phyloP scores from a whole-genome alignment of 2,329 filamentous ascomycete species.

The Helotiales sp. region DNA sequence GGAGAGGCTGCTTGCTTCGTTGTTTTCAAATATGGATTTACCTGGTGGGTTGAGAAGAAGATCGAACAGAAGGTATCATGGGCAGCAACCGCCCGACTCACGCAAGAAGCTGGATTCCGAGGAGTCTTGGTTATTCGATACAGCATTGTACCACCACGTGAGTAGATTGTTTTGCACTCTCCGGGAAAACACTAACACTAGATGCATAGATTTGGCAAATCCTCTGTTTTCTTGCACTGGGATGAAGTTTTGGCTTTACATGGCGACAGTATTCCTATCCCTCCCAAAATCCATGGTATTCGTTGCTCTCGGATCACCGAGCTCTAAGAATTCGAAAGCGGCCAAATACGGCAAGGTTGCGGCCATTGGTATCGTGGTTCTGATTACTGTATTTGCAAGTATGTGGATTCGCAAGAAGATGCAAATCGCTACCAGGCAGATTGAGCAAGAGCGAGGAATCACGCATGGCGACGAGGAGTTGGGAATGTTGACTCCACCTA shows the following conservation, averaged over 20 bases:
- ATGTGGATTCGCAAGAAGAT: conserved; percentile 20
- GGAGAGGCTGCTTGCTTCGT: conserved; percentile 21
- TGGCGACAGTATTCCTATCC: conserved; percentile 18
- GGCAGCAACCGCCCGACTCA: conserved; percentile 18
- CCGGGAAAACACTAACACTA: not conserved
- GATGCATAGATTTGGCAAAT: conserved; percentile 20
- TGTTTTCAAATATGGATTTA: conserved; percentile 18
- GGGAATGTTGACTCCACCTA: conserved; percentile 3
- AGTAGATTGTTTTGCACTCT: not conserved
- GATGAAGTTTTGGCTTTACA: conserved; percentile 23
- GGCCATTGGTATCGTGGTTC: conserved; percentile 14
- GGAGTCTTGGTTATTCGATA: conserved; percentile 22
- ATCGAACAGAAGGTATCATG: conserved; percentile 16
- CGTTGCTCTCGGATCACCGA: conserved; percentile 17
- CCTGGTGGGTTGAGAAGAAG: conserved; percentile 17
- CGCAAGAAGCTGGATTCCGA: conserved; percentile 18
- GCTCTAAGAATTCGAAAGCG: conserved; percentile 13
- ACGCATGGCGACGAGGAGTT: conserved; percentile 15
- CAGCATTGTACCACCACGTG: conserved; percentile 21
- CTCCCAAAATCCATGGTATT: conserved; percentile 20
- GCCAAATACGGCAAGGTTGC: conserved; percentile 17
- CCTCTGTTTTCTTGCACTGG: conserved; percentile 21
- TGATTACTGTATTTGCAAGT: conserved; percentile 16
- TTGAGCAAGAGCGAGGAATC: conserved; percentile 13
- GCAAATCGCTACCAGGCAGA: conserved; percentile 8